These are phyloP conservation scores for Petasospora fabianii DNA, from an alignment of 1,139 yeast species.

Conservation along the genomic window DNA sequence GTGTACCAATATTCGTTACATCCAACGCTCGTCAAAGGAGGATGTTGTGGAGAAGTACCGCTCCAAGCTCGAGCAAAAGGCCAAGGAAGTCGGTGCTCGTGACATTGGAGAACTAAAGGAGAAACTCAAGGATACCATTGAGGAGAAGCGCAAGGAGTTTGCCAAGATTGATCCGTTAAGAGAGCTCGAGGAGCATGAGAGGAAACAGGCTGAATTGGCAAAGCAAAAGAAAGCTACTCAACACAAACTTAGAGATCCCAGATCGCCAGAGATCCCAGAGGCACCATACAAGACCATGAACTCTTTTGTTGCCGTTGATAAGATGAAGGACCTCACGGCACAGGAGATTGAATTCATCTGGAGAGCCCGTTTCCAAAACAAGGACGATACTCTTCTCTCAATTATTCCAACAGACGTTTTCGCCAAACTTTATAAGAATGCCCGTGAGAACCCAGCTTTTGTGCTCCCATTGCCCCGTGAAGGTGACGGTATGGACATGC, in stretches of 20 bases:
- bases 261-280: constrained; percentile 42
- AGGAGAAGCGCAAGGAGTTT: constrained; percentile 50
- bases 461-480: constrained; percentile 66
- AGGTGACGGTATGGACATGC: constrained; percentile 63
- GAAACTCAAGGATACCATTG: constrained; percentile 60
- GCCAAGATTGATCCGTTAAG: constrained; percentile 66
- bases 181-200: constrained; percentile 59
- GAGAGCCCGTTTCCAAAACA: constrained; percentile 77
- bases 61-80: constrained; percentile 46
- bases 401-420: constrained; percentile 54
- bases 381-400: constrained; percentile 64
- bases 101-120: constrained; percentile 61
- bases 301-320: constrained; percentile 67
- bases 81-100: constrained; percentile 43
- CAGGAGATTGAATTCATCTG: constrained; percentile 79
- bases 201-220: constrained; percentile 32
- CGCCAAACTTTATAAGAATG: constrained; percentile 57
- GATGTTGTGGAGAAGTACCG: constrained; percentile 20
- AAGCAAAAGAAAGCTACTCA: constrained; percentile 16
- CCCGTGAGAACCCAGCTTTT: constrained; percentile 72
- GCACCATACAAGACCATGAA: constrained; percentile 68
- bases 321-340: constrained; percentile 50
- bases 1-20: constrained; percentile 16
- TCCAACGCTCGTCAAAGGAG: constrained; percentile 12
- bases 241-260: constrained; percentile 40